Percentiles rank a stretch among this genome's conserved stretches.
phyloP scores from a whole-genome alignment of 441 rosid species.

The Populus hybrid region DNA sequence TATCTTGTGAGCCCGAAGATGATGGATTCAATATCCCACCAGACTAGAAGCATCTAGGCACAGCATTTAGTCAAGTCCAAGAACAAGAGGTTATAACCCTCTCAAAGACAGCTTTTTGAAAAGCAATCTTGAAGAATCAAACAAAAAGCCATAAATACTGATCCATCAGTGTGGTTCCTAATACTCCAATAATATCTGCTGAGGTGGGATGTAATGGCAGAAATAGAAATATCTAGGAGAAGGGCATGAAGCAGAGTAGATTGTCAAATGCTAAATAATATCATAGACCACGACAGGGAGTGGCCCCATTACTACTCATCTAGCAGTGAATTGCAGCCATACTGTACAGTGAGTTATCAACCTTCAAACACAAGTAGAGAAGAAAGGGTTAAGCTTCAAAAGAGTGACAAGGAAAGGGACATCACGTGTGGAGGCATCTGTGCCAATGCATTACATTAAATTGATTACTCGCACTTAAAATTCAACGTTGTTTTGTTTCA shows the following conservation, averaged over 20 bases:
- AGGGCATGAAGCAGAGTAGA: neutral
- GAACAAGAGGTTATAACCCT: too few species aligned
- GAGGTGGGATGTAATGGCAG: neutral
- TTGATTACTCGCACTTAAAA: neutral
- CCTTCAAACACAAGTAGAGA: neutral
- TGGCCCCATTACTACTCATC: neutral
- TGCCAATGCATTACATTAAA: neutral
- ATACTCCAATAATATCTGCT: neutral
- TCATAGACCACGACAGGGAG: neutral
- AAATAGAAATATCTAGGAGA: neutral
- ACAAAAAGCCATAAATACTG: too few species aligned
- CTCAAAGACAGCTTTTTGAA: too few species aligned
- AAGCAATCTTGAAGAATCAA: too few species aligned
- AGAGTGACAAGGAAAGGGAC: neutral
- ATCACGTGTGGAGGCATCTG: neutral
- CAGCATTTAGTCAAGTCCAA: too few species aligned
- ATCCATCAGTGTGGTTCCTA: too few species aligned
- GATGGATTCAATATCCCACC: too few species aligned
- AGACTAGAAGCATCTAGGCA: too few species aligned
- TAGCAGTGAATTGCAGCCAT: neutral
- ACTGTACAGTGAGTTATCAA: neutral
- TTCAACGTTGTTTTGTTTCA: neutral
- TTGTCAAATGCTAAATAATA: neutral
- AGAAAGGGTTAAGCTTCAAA: neutral
- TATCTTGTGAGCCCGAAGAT: too few species aligned